Evolutionary conservation across 106 monocot genomes (phyloP), one percentile per base, ranked within the genome.

Genomic region (Ottelia alismoides): DNA sequence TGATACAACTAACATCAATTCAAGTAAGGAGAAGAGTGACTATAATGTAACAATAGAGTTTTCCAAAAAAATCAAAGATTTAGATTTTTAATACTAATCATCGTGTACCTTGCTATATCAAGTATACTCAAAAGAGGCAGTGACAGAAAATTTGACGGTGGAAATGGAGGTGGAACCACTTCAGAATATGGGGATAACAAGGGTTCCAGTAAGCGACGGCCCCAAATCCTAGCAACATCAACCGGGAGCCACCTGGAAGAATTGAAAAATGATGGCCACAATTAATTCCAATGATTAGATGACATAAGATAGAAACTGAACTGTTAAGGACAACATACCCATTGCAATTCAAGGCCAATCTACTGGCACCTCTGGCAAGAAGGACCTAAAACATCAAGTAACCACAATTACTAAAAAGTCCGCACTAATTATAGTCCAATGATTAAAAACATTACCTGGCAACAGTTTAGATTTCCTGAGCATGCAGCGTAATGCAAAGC

Each of bases 401-500:
- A 29, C 19, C 6, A 59, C 2, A 19, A 2, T 11, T 24, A 35
- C 12, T 14, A 25, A 21, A 24, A 28, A 47, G 23, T 6, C 5
- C 3, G 7, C 1, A n/a, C 24, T 22, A 47, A 35, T 24, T 20
- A 63, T 9, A 60, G 10, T n/a, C n/a, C n/a, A n/a, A n/a, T n/a
- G n/a, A n/a, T n/a, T n/a, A n/a, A n/a, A n/a, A n/a, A n/a, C n/a
- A n/a, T n/a, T 78, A 27, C 96, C 89, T 98, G 85, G 55, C 89
- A 89, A 60, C 96, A 98, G 65, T 77, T 85, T 12, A 82, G 60
- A 69, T 79, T 85, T 52, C 96, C 96, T 55, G 89, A 88, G 63
- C 82, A 89, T 53, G 85, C 88, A 29, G 89, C 89, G 85, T 85
- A 98, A 82, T 98, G 96, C 72, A 98, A 72, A 30, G 96, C 89